phyloP scores from a whole-genome alignment of 345 rosid genomes.

The Heritiera fomes region DNA sequence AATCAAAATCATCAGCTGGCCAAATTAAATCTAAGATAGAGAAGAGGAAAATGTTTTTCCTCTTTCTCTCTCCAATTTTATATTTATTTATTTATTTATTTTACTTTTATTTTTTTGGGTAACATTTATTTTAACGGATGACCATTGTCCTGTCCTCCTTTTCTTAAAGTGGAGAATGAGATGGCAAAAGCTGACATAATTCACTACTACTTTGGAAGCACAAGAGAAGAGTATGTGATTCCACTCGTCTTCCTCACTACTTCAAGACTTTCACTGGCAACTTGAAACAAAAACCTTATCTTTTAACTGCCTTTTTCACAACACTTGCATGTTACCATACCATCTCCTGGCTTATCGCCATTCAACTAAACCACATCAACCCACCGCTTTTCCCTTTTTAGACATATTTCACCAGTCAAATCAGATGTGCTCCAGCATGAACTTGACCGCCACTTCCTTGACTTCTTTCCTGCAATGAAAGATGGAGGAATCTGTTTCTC shows the following conservation, averaged over 20 bases:
- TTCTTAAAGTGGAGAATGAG: neutral
- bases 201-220: too few relatives aligned
- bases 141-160: neutral
- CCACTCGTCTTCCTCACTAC: neutral
- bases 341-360: neutral
- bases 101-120: neutral
- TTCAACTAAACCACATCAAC: neutral
- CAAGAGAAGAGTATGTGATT: neutral
- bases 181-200: neutral
- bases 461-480: too few relatives aligned
- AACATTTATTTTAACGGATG: neutral
- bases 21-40: too few relatives aligned
- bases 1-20: too few relatives aligned
- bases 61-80: too few relatives aligned
- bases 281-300: neutral
- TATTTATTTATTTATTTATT: too few relatives aligned
- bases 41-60: neutral
- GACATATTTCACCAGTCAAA: too few relatives aligned
- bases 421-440: too few relatives aligned
- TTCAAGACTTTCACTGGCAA: neutral
- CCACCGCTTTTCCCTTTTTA: neutral
- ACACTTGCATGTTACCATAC: neutral
- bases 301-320: neutral
- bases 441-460: too few relatives aligned
- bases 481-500: too few relatives aligned